Evolutionary conservation across 1,139 yeast species (phyloP), one percentile per base, ranked within the genome.

Genomic region (Schwanniomyces etchellsii): DNA sequence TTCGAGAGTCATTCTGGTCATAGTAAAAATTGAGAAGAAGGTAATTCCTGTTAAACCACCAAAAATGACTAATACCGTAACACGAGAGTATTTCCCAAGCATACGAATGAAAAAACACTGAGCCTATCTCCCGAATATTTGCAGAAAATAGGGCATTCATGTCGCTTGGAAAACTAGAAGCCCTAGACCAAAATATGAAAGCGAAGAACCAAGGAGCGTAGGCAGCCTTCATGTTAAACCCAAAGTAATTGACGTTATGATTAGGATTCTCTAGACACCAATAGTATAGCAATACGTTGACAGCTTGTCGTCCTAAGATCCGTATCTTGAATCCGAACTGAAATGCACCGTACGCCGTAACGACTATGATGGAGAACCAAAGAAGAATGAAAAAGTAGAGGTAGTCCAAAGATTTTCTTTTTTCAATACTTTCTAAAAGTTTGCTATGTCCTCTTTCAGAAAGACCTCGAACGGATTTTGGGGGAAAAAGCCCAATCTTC

Each of bases 21-120:
- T 35, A 35, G 35, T 55, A 53, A 13, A 52, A 28, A 4, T 34
- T 32, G 3, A 37, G 27, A 15, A 59, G 39, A 11, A 55, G 36
- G 20, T 53, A 48, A 13, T 49, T 53, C 15, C 58, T 43, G 3
- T 43, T 20, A 30, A 46, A 60, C 71, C 71, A 65, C 70, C 69
- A 64, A 16, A 54, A 34, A 36, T 66, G 71, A 3, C 62, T 65
- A 22, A 60, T 33, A 1, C 38, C 35, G 27, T 44, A 45, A 23
- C 51, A 43, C 9, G 59, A 32, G 5, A 48, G 18, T n/a, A 44
- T 39, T 31, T 37, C 40, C 54, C 53, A 54, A 5, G 45, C 33
- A 7, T 35, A 32, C 7, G 37, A 36, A 21, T 32, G 38, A 4
- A 28, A 31, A 12, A 42, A 15, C 5, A 40, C 29, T 21, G 25